Conservation (phyloP, 2,329 filamentous ascomycete species). For the Zalaria obscura region DNA sequence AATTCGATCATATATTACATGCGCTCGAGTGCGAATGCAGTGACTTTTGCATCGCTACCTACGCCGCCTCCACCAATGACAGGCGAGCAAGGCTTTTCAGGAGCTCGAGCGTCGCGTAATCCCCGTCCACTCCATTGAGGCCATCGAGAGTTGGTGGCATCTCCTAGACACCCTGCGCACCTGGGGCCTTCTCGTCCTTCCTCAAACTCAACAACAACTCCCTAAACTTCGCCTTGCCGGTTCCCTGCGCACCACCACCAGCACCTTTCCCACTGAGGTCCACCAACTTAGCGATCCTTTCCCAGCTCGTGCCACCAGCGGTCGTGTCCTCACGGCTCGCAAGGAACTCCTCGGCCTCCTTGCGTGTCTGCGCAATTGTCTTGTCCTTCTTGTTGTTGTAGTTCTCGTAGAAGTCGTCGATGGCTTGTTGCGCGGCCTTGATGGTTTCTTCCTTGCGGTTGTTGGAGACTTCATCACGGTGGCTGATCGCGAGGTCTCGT, state of each 20-base stretch:
- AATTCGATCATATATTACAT: no score
- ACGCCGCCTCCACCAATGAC: no score
- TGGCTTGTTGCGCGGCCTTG: slow-evolving; percentile 80
- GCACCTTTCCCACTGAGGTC: slow-evolving; percentile 88
- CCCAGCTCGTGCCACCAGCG: slow-evolving; percentile 93
- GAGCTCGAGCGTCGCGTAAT: neutral
- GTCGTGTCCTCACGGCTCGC: slow-evolving; percentile 81
- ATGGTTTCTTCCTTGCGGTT: slow-evolving; percentile 74
- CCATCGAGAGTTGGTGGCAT: no score
- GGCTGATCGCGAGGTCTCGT: slow-evolving; percentile 67
- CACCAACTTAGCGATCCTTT: slow-evolving; percentile 94
- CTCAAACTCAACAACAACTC: slow-evolving; percentile 75
- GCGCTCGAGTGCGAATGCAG: no score
- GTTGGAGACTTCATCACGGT: slow-evolving; percentile 71
- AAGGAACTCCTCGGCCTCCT: slow-evolving; percentile 88
- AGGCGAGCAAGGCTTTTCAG: neutral
- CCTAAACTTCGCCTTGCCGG: slow-evolving; percentile 91
- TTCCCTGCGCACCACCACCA: slow-evolving; percentile 74
- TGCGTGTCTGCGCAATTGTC: slow-evolving; percentile 70
- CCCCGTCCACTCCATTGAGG: neutral
- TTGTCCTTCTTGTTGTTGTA: slow-evolving; percentile 99
- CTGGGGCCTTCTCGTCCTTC: slow-evolving; percentile 81
- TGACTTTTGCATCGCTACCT: no score
- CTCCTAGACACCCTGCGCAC: slow-evolving; percentile 33
- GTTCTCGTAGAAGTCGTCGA: slow-evolving; percentile 98